Conservation (phyloP, 1,284 basidiomycete genomes). For the Ceratobasidium sp. region DNA sequence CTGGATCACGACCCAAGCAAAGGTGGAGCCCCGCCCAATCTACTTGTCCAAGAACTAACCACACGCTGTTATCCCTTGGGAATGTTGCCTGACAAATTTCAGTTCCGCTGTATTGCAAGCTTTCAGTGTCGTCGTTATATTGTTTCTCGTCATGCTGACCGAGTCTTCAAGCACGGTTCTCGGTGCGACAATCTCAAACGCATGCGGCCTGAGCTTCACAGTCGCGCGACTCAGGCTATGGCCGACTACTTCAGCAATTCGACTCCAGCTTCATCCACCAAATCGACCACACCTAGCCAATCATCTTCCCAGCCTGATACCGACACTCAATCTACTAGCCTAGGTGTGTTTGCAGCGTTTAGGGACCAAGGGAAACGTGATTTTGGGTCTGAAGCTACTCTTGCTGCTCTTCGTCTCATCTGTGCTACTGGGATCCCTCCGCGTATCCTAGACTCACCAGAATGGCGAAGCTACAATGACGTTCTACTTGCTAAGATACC, state of each 20-base stretch:
- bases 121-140: background rate
- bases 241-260: background rate
- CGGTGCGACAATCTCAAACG: background rate
- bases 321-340: too few species aligned
- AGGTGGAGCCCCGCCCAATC: constrained; percentile 7
- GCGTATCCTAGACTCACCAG: constrained; percentile 2
- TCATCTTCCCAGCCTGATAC: too few species aligned
- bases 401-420: constrained; percentile 5
- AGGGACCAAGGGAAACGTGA: constrained; percentile 8
- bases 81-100: background rate
- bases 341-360: constrained; percentile 2
- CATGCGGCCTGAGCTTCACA: constrained; percentile 3
- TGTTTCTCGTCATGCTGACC: background rate
- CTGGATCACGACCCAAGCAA: background rate
- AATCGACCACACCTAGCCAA: too few species aligned
- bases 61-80: background rate
- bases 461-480: background rate
- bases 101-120: background rate
- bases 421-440: constrained; percentile 15
- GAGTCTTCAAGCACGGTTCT: background rate
- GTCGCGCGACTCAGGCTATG: background rate
- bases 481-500: too few species aligned
- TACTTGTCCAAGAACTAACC: background rate
- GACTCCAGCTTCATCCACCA: too few species aligned
- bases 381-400: background rate